Percentiles rank a stretch among this genome's conserved stretches.
phyloP scores from a whole-genome alignment of 169 alveolate genomes.

The Eimeria falciformis region DNA sequence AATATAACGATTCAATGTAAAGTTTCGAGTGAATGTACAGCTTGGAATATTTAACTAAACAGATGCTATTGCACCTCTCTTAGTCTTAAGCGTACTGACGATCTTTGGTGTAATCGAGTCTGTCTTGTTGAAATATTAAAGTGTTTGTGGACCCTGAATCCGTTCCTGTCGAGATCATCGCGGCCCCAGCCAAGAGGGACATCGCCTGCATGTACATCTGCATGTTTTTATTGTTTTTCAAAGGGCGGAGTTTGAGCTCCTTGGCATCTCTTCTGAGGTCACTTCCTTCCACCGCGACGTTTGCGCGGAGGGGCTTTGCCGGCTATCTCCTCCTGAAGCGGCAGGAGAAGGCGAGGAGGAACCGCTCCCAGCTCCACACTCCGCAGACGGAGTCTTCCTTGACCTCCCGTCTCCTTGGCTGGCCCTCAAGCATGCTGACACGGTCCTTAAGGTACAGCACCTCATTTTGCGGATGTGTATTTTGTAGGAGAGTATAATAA shows the following conservation, averaged over 20 bases:
- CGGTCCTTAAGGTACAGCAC: constrained; percentile 78
- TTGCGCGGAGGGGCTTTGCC: constrained; percentile 85
- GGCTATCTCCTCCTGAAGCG: not conserved
- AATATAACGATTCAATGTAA: too few species aligned
- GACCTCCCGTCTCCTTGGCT: constrained; percentile 92
- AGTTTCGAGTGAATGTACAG: too few species aligned
- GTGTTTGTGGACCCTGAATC: too few species aligned
- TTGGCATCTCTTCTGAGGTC: constrained; percentile 34
- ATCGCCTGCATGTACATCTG: too few species aligned
- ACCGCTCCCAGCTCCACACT: constrained; percentile 38
- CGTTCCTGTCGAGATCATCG: too few species aligned
- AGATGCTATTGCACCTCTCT: not conserved
- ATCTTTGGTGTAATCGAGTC: too few species aligned
- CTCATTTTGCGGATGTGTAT: too few species aligned
- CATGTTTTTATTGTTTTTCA: not conserved
- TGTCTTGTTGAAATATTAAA: too few species aligned
- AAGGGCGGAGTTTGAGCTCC: constrained; percentile 65
- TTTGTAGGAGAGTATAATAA: not conserved
- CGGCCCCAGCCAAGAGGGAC: too few species aligned
- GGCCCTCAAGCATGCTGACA: constrained; percentile 83
- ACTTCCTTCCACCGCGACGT: constrained; percentile 86
- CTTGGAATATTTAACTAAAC: not conserved
- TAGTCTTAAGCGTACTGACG: too few species aligned
- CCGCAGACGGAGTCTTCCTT: constrained; percentile 85
- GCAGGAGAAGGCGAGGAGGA: not conserved